phyloP scores from a whole-genome alignment of 2,329 filamentous ascomycete species.

The Fusarium nisikadoi region DNA sequence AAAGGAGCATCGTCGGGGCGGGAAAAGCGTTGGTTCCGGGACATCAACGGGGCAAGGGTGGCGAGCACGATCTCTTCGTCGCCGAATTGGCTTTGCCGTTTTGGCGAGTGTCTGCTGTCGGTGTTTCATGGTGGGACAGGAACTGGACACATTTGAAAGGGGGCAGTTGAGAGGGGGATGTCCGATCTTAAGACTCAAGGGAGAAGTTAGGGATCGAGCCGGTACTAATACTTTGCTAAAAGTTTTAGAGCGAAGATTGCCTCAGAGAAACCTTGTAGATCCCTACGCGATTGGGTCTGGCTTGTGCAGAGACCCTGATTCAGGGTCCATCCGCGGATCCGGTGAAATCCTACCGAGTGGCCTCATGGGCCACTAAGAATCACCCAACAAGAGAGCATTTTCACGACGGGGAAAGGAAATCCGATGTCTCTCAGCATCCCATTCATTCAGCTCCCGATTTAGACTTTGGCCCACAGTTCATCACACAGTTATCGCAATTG shows the following conservation, averaged over 20 bases:
- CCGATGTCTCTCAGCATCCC: background rate
- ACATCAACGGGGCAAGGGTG: background rate
- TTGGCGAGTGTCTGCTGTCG: conserved; percentile 7
- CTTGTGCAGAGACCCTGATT: conserved; percentile 19
- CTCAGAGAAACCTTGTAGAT: conserved; percentile 12
- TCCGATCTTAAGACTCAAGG: conserved; percentile 4
- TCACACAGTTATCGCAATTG: background rate
- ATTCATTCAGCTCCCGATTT: background rate
- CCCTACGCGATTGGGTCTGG: conserved; percentile 1
- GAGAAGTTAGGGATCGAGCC: conserved; percentile 7
- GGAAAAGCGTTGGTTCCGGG: conserved; percentile 15
- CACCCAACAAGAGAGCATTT: background rate
- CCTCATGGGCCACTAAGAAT: background rate
- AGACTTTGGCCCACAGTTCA: background rate
- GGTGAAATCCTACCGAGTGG: conserved; percentile 8
- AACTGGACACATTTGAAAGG: background rate
- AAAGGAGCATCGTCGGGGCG: conserved; percentile 9
- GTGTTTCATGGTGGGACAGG: conserved; percentile 4
- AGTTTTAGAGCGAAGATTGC: background rate
- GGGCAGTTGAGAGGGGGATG: background rate
- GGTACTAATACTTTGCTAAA: conserved; percentile 15
- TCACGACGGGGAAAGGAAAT: background rate
- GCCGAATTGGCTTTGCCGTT: conserved; percentile 1
- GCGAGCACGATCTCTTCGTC: conserved; percentile 1
- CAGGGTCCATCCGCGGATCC: conserved; percentile 23